Evolutionary conservation across 805 yeast genomes (phyloP), one percentile per base, ranked within the genome.

Genomic region (Pichia deserticola): DNA sequence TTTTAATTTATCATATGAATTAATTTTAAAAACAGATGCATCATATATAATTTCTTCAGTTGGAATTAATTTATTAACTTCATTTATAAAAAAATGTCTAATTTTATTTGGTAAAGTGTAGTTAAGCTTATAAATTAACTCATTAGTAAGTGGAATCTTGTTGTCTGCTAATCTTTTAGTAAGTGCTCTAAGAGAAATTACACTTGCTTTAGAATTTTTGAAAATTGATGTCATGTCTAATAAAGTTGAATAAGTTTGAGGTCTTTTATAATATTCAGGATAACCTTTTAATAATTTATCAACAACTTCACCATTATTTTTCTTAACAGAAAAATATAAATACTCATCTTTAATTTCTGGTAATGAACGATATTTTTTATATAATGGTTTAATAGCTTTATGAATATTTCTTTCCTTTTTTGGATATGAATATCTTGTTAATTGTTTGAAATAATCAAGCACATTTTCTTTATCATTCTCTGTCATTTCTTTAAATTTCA

Each of bases 371-470:
- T 38, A 42, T 40, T 40, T 50, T 13, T 50, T 32, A 20, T 30
- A 36, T 13, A 50, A 20, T 38, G 40, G 40, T 27, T 37, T 29
- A 13, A 45, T 28, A 2, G 20, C 20, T 9, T 35, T 25, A 5
- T 37, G 37, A 5, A 48, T 32, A 1, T 12, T 12, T 11, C 29
- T 42, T 7, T 34, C 42, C 15, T 44, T 41, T 32, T 44, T 40
- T 3, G 48, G 39, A 38, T 53, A 53, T 10, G 42, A 29, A 39
- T 44, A 45, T 44, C 50, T 48, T 3, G 39, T 40, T 7, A 50
- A 28, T 20, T 48, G 47, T n/a, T 36, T 27, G 3, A 45, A 28
- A 32, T 42, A 45, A 7, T 42, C 12, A 4, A 45, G 4, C 13
- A 40, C 25, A 4, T 20, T 27, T 5, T 36, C 34, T 7, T 33